Base-by-base conservation (phyloP, 1,284 basidiomycete genomes). In the Puccinia polysora region DNA sequence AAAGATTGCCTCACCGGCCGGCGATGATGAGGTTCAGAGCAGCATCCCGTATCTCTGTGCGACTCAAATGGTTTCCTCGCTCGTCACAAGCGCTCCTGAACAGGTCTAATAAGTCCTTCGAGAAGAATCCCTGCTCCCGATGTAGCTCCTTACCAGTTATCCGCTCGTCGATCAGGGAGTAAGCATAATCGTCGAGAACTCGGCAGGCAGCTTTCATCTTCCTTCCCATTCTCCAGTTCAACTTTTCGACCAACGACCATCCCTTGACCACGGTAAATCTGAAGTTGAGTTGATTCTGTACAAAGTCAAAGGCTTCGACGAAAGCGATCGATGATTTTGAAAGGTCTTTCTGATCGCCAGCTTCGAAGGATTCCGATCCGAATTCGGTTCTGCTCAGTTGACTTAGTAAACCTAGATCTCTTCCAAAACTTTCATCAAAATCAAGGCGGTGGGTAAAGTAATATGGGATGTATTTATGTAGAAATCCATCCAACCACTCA, bases 1-100 rank as follows among this genome's bases (percentile, higher is more conserved):
- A n/a, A n/a, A n/a, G n/a, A n/a, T n/a, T n/a, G n/a, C n/a, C 43
- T 63, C 20, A 63, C 60, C 60, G 60, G 8, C 60, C 60, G 23
- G 60, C 60, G n/a, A 63, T 32, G 25, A 63, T 43, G 40, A 63
- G 25, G n/a, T 63, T 63, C 34, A 63, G n/a, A 43, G 40, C 20
- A 6, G 60, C 38, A 32, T 63, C 60, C 30, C 40, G 45, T 14
- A 63, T 4, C 30, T 63, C 59, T n/a, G 5, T 8, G 30, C 36
- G 40, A 47, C 59, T 62, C 18, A 62, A 15, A 10, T 18, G 15
- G 18, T 12, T 7, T 3, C 34, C 34, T 62, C 20, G 36, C 28
- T 60, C 58, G 36, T 60, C 58, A 10, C 20, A 20, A 1, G 58
- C 58, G 8, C n/a, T 20, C 58, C 36, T 60, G 15, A 60, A 60